Percentiles rank a stretch among this genome's conserved stretches.
Conservation (phyloP, 305 asterid genomes). For the Nicotiana rustica region DNA sequence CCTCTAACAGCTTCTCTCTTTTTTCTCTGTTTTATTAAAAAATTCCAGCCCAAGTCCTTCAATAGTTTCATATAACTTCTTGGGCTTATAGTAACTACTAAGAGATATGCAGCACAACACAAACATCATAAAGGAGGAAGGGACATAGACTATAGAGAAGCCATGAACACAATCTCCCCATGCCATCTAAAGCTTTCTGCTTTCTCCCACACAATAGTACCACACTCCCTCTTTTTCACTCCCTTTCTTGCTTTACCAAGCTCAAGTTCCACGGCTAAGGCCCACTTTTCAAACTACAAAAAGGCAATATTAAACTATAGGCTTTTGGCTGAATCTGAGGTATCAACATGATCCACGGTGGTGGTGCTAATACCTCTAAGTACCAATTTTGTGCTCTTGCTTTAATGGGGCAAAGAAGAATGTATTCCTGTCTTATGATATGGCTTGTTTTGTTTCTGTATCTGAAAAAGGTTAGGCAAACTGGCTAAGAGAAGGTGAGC, state of each 20-base stretch:
- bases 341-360: background rate
- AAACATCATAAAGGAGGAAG: too few relatives aligned
- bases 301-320: background rate
- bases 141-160: too few relatives aligned
- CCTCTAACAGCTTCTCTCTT: too few relatives aligned
- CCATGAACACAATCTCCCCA: too few relatives aligned
- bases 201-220: background rate
- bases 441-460: background rate
- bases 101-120: too few relatives aligned
- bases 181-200: background rate
- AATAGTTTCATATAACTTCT: too few relatives aligned
- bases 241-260: constrained; percentile 4
- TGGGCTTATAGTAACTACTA: too few relatives aligned
- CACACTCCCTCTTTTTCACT: background rate
- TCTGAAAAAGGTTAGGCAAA: background rate
- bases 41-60: too few relatives aligned
- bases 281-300: background rate
- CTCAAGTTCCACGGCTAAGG: background rate
- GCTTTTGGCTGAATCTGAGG: background rate
- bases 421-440: background rate
- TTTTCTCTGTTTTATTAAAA: too few relatives aligned
- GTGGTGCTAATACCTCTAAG: background rate
- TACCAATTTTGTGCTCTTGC: background rate
- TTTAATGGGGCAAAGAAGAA: background rate
- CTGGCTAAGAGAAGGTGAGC: background rate